Evolutionary conservation across 805 yeast species (phyloP).

Genomic region (Metschnikowia reukaufii): DNA sequence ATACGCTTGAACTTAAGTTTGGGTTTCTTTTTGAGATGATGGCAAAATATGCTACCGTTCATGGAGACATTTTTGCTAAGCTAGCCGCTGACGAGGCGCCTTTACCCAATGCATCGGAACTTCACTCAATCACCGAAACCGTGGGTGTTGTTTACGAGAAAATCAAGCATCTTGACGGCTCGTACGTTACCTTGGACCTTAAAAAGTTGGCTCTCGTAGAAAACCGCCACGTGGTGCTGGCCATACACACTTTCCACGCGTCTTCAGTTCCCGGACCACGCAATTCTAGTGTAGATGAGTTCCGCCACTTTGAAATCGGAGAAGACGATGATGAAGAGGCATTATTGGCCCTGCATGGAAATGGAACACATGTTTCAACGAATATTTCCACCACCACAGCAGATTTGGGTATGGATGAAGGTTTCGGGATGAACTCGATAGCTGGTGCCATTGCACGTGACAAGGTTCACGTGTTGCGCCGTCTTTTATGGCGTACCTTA

Average conservation of each 20-base stretch:
- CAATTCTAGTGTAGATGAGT: slow-evolving; percentile 14
- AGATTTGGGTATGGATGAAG: too few relatives aligned
- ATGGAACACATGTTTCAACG: slow-evolving; percentile 19
- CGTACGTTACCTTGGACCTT: slow-evolving; percentile 28
- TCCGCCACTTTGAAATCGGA: slow-evolving; percentile 22
- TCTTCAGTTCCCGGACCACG: slow-evolving; percentile 17
- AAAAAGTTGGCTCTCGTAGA: slow-evolving; percentile 30
- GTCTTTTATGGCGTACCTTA: slow-evolving; percentile 43
- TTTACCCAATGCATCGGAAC: slow-evolving; percentile 35
- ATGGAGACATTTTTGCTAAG: slow-evolving; percentile 27
- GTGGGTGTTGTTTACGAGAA: slow-evolving; percentile 29
- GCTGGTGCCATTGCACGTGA: slow-evolving; percentile 38
- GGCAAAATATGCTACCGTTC: slow-evolving; percentile 30
- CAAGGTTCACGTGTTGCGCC: slow-evolving; percentile 38
- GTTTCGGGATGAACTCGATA: slow-evolving; percentile 31
- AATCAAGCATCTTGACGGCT: slow-evolving; percentile 38
- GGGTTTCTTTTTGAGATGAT: slow-evolving; percentile 28
- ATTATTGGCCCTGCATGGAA: slow-evolving; percentile 24
- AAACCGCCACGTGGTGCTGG: slow-evolving; percentile 35
- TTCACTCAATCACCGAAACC: slow-evolving; percentile 32
- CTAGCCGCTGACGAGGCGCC: slow-evolving; percentile 50
- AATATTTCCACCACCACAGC: too few relatives aligned
- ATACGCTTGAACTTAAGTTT: slow-evolving; percentile 33
- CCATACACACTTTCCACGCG: slow-evolving; percentile 35
- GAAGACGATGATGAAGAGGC: slow-evolving; percentile 31